phyloP scores from a whole-genome alignment of 257 asterid genomes.

The Dorcoceras hygrometricum region DNA sequence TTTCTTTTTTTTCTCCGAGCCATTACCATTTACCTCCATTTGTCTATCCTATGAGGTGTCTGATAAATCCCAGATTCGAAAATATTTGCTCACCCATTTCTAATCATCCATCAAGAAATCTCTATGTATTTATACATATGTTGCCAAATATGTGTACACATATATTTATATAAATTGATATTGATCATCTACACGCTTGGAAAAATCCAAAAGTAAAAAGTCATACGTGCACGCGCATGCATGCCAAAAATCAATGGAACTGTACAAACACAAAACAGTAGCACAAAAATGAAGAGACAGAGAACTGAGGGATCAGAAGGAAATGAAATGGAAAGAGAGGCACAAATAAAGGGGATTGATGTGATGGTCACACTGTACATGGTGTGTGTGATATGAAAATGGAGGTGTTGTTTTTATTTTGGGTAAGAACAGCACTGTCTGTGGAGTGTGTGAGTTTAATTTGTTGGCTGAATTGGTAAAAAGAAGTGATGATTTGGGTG shows the following conservation, averaged over 20 bases:
- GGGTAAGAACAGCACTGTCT: constrained; percentile 39
- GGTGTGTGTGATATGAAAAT: background rate
- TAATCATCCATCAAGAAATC: constrained; percentile 32
- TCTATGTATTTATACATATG: background rate
- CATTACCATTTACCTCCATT: constrained; percentile 17
- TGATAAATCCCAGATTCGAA: constrained; percentile 31
- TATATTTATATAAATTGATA: background rate
- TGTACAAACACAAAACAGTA: constrained; percentile 18
- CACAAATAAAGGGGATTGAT: constrained; percentile 44
- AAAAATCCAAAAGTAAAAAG: constrained; percentile 28
- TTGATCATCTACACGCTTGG: background rate
- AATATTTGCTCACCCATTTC: constrained; percentile 34
- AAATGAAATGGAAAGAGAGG: constrained; percentile 22
- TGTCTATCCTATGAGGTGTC: constrained; percentile 27
- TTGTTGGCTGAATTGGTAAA: constrained; percentile 67
- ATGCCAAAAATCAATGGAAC: constrained; percentile 43
- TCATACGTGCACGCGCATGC: constrained; percentile 47
- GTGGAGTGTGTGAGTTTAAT: constrained; percentile 51
- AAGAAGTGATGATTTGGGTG: constrained; percentile 70
- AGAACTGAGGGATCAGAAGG: constrained; percentile 22
- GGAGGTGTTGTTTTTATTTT: constrained; percentile 2
- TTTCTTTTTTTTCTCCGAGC: no score
- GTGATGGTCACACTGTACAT: constrained; percentile 66
- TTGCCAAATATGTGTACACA: constrained; percentile 32
- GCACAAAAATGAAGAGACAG: constrained; percentile 22